These are phyloP conservation scores for Olyra latifolia DNA, from an alignment of 176 grass and related monocot species.

Conservation along the genomic window DNA sequence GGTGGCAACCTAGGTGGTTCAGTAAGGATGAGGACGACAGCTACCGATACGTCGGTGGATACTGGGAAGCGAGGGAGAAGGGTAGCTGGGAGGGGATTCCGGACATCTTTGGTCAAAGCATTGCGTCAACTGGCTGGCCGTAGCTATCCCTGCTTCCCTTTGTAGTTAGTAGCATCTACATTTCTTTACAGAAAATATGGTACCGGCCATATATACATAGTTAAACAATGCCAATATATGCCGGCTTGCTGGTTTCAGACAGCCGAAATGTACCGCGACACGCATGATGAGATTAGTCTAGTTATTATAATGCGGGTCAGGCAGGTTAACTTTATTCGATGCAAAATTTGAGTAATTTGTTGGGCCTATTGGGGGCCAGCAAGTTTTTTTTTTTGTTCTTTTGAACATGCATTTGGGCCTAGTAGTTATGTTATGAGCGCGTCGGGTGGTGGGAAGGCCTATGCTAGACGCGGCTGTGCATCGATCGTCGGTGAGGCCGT, in stretches of 20 bases:
- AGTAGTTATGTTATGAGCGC: not conserved
- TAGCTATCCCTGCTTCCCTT: slow-evolving; percentile 19
- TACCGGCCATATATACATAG: slow-evolving; percentile 12
- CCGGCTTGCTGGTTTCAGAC: slow-evolving; percentile 26
- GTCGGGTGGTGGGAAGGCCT: not conserved
- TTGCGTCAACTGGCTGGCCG: slow-evolving; percentile 22
- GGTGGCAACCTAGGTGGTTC: slow-evolving; percentile 96
- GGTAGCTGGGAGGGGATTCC: slow-evolving; percentile 70
- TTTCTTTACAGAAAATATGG: slow-evolving; percentile 28
- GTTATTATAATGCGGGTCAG: not conserved
- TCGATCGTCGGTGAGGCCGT: not conserved
- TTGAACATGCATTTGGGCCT: not conserved
- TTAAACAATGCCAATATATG: slow-evolving; percentile 20
- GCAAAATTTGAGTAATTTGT: slow-evolving; percentile 7
- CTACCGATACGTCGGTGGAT: slow-evolving; percentile 80
- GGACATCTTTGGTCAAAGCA: slow-evolving; percentile 71
- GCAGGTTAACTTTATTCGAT: not conserved
- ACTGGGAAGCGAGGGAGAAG: slow-evolving; percentile 89
- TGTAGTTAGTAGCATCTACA: slow-evolving; percentile 20
- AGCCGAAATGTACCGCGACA: not conserved
- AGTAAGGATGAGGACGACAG: slow-evolving; percentile 75
- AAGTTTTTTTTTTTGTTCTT: not conserved
- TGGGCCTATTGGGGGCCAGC: not conserved
- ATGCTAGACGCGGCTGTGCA: not conserved
- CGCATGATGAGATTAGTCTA: slow-evolving; percentile 17